Evolutionary conservation across 192 early-diverging fungal genomes (phyloP).

Genomic region (Backusella morwellensis): DNA sequence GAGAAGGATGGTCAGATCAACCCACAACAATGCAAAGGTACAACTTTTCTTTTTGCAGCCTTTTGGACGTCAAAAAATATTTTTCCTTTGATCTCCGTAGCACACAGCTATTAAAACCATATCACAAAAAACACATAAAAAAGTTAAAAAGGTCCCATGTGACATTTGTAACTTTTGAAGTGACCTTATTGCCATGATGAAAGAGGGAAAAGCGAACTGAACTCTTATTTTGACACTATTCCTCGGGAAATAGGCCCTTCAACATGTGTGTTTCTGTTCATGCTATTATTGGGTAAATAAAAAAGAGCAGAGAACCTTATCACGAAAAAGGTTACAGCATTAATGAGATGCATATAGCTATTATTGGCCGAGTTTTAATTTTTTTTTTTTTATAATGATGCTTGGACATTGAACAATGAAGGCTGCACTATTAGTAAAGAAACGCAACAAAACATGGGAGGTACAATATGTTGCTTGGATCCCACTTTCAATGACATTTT

Average conservation of each 20-base stretch:
- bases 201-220: neutral
- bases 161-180: neutral
- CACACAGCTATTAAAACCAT: neutral
- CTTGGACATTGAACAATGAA: no score
- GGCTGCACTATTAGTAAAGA: no score
- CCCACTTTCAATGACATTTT: no score
- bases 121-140: neutral
- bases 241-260: neutral
- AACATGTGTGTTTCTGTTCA: neutral
- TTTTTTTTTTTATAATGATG: no score
- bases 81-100: neutral
- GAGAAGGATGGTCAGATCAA: neutral
- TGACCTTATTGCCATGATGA: no score
- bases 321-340: neutral
- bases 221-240: neutral
- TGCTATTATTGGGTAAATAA: neutral
- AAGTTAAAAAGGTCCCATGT: neutral
- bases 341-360: neutral
- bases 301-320: neutral
- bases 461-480: no score
- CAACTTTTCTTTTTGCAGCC: neutral
- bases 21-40: neutral
- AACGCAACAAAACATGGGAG: no score
- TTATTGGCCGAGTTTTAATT: neutral
- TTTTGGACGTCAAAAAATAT: neutral